Conservation (phyloP, 257 asterid genomes). For the Solanum tarijense region DNA sequence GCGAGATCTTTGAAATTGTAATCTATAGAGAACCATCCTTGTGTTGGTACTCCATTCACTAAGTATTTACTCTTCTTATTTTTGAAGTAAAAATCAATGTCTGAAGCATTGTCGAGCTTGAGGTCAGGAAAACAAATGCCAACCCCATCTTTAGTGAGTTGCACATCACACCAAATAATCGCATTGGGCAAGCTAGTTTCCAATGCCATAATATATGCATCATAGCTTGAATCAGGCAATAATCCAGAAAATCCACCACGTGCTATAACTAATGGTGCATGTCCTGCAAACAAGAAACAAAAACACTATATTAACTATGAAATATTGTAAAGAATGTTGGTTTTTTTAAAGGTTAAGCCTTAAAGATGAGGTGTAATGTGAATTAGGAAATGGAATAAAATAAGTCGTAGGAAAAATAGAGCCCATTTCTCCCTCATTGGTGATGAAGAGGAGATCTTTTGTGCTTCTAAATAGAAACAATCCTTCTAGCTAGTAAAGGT, state of each 20-base stretch:
- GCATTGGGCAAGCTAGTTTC: conserved; percentile 23
- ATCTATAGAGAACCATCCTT: conserved; percentile 61
- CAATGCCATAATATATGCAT: conserved; percentile 34
- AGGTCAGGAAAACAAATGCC: conserved; percentile 68
- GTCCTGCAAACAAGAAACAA: conserved; percentile 34
- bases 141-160: conserved; percentile 66
- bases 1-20: conserved; percentile 33
- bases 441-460: no score
- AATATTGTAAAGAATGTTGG: not conserved
- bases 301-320: not conserved
- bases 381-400: no score
- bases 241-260: conserved; percentile 84
- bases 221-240: conserved; percentile 56
- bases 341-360: no score
- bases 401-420: no score
- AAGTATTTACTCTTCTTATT: conserved; percentile 20
- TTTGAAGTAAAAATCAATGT: not conserved
- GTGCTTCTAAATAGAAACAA: no score
- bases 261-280: conserved; percentile 56
- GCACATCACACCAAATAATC: conserved; percentile 70
- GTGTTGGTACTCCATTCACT: conserved; percentile 35
- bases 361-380: no score
- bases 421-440: no score
- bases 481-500: no score
- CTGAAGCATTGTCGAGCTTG: conserved; percentile 44